Evolutionary conservation across 169 alveolate species (phyloP), one percentile per base, ranked within the genome.

Genomic region (Nephromyces sp.): DNA sequence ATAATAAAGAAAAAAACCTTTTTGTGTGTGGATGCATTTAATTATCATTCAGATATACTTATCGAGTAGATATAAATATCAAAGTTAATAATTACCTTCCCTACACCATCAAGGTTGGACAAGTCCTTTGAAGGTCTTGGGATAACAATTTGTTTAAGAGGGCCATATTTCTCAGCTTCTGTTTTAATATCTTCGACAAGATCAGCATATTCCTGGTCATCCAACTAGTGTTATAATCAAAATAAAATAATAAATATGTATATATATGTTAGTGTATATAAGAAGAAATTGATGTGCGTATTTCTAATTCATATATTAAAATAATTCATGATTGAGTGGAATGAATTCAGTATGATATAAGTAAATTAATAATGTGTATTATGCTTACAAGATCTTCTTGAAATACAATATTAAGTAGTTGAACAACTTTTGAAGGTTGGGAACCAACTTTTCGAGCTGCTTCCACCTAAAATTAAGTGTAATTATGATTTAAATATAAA

Each of bases 161-260:
- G 83, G 64, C 95, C 95, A 67, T 88, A 84, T 70, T 83, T 89
- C 71, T 76, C 85, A 31, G 93, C 95, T 78, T 90, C 95, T 69
- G 78, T 84, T 62, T 83, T 84, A n/a, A 88, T 77, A 8, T 83
- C 91, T 51, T 81, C 82, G 62, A 77, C 66, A 27, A 89, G 63
- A 61, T 84, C 90, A 57, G 86, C 87, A 74, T 88, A 89, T 8
- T 62, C 68, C 51, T 15, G 66, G 28, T n/a, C 28, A 57, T 8
- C n/a, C 28, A n/a, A 15, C 68, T 62, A 43, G n/a, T 43, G 57
- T 43, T 43, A 15, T 43, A 43, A 15, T 43, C 57, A 43, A 15
- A n/a, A 43, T n/a, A 43, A 15, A 43, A 43, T n/a, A 15, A 43
- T 15, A 43, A 43, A 43, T 15, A 15, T n/a, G n/a, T n/a, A n/a